Evolutionary conservation across 768 basidiomycete species (phyloP), one percentile per base, ranked within the genome.

Genomic region (Tylopilus sp.): DNA sequence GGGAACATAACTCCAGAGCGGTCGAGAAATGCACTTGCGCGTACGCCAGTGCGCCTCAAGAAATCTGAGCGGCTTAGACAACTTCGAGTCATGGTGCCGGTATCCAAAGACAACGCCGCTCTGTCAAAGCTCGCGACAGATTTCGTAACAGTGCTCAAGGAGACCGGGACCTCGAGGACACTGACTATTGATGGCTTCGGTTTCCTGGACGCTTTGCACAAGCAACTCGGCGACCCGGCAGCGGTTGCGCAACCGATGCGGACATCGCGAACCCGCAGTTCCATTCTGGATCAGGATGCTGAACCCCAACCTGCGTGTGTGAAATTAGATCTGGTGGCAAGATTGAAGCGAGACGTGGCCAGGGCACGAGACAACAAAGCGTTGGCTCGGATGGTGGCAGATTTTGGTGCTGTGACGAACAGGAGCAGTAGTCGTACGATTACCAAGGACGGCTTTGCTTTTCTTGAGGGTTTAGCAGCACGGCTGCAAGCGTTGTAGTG

Each of bases 361-460:
- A 62, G 41, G 25, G 83, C 83, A 42, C 64, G 61, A 43, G 75
- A 70, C 51, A 88, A 83, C 59, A 75, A 72, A 64, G 73, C 73
- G 40, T 76, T 91, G 36, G 87, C 82, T 26, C 63, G 60, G 57
- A 78, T 89, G 76, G 79, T 90, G 7, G 74, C 77, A 8, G 86
- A 88, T 44, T 91, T 91, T 66, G 82, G 82, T 21, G 72, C 75
- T 44, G 79, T 86, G 48, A 88, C 85, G 28, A 81, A 86, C 65
- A 76, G 76, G 63, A 83, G 81, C 59, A 82, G 74, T 33, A 83
- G 85, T 38, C 75, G 85, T 56, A 88, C 83, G 44, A 74, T 91
- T 48, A 89, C 86, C 30, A 91, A 90, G 76, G 85, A 88, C 58
- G 86, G 85, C 33, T 78, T 88, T 59, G 75, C 75, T 10, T 88